Conservation (phyloP, 169 alveolate genomes). For the Plasmodium billcollinsi region DNA sequence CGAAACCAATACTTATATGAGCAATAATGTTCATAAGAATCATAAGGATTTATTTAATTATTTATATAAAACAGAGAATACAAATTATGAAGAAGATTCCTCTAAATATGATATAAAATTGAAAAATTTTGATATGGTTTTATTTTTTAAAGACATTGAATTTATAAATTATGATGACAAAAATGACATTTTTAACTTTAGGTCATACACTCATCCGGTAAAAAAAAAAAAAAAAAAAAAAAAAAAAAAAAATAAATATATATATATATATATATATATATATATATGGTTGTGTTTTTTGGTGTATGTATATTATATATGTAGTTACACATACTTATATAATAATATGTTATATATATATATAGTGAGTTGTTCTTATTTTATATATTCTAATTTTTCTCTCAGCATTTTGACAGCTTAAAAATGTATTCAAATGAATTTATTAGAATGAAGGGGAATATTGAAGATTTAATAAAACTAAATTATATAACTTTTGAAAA, state of each 20-base stretch:
- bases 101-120: not conserved
- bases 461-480: conserved; percentile 21
- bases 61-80: conserved; percentile 46
- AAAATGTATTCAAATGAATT: conserved; percentile 48
- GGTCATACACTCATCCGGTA: conserved; percentile 71
- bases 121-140: conserved; percentile 39
- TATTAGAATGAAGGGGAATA: conserved; percentile 14
- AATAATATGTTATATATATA: too few species aligned
- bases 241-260: not conserved
- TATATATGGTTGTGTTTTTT: not conserved
- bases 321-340: not conserved
- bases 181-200: conserved; percentile 56
- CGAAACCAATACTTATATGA: not conserved
- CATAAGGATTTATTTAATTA: conserved; percentile 33
- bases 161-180: conserved; percentile 68
- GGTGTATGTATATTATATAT: not conserved
- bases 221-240: not conserved
- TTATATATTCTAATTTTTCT: conserved; percentile 1
- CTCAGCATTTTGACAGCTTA: conserved; percentile 33
- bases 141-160: conserved; percentile 50
- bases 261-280: conserved; percentile 9
- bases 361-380: not conserved
- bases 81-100: conserved; percentile 1
- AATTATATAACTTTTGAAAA: conserved; percentile 40
- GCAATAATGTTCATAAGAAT: conserved; percentile 2